A percentile compares a stretch with the other conserved stretches of the same genome.
These are phyloP conservation scores for Asclepias syriaca DNA, from an alignment of 257 asterid species.

Conservation along the genomic window DNA sequence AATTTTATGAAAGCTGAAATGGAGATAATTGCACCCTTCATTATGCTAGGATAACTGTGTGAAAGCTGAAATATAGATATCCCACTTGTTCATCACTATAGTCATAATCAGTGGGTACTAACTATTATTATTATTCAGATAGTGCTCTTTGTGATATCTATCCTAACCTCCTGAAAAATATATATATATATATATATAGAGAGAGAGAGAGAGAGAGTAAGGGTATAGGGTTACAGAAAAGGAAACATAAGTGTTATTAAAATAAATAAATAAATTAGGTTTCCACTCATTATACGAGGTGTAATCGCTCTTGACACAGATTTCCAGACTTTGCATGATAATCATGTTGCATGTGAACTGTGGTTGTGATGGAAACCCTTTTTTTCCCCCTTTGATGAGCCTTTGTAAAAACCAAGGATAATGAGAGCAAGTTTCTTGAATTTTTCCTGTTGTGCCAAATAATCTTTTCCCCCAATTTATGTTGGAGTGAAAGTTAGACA, in stretches of 20 bases:
- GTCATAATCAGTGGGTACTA: background rate
- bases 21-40: background rate
- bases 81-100: background rate
- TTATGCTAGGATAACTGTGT: background rate
- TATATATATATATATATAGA: no score
- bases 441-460: background rate
- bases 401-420: background rate
- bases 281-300: background rate
- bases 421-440: background rate
- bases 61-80: background rate
- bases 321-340: background rate
- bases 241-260: background rate
- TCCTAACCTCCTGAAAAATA: no score
- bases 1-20: background rate
- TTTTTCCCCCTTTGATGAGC: background rate
- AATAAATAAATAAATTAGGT: background rate
- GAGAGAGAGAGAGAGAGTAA: no score
- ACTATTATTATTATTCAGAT: background rate
- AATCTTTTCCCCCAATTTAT: background rate
- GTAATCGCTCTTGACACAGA: background rate
- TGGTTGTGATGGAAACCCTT: no score
- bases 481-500: background rate
- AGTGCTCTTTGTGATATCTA: background rate
- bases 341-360: background rate
- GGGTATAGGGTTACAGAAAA: background rate